Evolutionary conservation across 228 moss, liverwort and hornwort genomes (phyloP).

Genomic region (Sphagnum magellanicum): DNA sequence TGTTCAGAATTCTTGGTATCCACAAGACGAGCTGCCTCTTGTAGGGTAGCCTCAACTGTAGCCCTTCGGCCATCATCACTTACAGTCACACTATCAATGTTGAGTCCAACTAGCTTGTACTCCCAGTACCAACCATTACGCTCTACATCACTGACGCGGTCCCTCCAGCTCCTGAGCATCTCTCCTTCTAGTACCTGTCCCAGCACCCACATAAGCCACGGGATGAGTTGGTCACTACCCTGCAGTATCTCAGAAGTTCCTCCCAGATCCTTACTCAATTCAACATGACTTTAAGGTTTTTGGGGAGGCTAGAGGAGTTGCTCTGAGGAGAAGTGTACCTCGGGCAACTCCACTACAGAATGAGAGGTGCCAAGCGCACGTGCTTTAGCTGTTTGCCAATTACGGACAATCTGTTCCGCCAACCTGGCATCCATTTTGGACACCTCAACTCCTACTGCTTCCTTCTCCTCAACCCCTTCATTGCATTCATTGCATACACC

Average conservation of each 20-base stretch:
- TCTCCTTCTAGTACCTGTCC: slow-evolving; percentile 85
- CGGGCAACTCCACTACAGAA: slow-evolving; percentile 69
- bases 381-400: slow-evolving; percentile 96
- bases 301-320: not conserved
- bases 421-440: slow-evolving; percentile 90
- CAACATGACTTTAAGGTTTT: too few relatives aligned
- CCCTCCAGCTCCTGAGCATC: slow-evolving; percentile 94
- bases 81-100: slow-evolving; percentile 89
- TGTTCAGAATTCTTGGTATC: slow-evolving; percentile 85
- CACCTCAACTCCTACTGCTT: slow-evolving; percentile 33
- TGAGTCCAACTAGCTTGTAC: slow-evolving; percentile 79
- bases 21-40: slow-evolving; percentile 85
- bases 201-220: not conserved
- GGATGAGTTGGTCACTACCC: not conserved
- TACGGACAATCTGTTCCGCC: slow-evolving; percentile 76
- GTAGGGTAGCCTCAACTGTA: slow-evolving; percentile 86
- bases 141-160: slow-evolving; percentile 85
- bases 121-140: slow-evolving; percentile 97
- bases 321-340: slow-evolving; percentile 30
- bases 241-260: not conserved
- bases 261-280: not conserved
- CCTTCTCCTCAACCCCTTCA: slow-evolving; percentile 43
- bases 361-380: slow-evolving; percentile 76
- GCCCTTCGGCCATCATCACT: slow-evolving; percentile 90
- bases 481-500: slow-evolving; percentile 21